Conservation (phyloP, 768 basidiomycete genomes). For the Coprinopsis marcescibilis region DNA sequence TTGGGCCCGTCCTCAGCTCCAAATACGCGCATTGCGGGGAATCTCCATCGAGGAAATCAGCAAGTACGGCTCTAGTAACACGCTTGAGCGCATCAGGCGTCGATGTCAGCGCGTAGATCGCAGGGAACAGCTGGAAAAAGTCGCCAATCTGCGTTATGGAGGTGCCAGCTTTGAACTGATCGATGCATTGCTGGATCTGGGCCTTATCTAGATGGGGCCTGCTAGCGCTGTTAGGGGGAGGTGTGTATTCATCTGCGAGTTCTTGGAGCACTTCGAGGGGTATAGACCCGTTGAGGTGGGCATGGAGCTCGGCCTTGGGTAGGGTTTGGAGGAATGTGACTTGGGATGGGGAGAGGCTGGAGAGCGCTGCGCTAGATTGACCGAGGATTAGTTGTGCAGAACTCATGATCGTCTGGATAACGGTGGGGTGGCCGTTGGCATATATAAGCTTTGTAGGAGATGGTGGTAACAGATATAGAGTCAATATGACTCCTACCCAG, state of each 20-base stretch:
- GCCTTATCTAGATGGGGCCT: slow-evolving; percentile 24
- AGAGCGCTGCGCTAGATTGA: slow-evolving; percentile 46
- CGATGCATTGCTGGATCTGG: slow-evolving; percentile 24
- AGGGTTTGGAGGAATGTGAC: slow-evolving; percentile 53
- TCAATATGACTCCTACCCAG: too few species aligned
- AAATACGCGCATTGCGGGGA: slow-evolving; percentile 61
- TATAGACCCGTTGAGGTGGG: slow-evolving; percentile 82
- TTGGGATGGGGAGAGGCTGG: slow-evolving; percentile 45
- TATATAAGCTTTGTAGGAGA: too few species aligned
- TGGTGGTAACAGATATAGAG: too few species aligned
- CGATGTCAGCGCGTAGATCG: slow-evolving; percentile 73
- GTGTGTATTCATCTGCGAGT: slow-evolving; percentile 44
- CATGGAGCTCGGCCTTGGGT: slow-evolving; percentile 83
- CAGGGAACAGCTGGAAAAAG: slow-evolving; percentile 72
- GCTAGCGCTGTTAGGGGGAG: slow-evolving; percentile 8
- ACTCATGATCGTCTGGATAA: too few species aligned
- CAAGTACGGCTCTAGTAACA: slow-evolving; percentile 62
- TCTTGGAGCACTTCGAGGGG: slow-evolving; percentile 58
- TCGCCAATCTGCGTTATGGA: slow-evolving; percentile 53
- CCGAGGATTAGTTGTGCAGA: slow-evolving; percentile 17
- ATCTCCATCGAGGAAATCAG: slow-evolving; percentile 48
- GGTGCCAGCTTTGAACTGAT: slow-evolving; percentile 38
- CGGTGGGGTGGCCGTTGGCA: too few species aligned
- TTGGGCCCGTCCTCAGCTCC: slow-evolving; percentile 81
- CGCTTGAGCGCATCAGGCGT: slow-evolving; percentile 46